phyloP scores from a whole-genome alignment of 148 eudicot genomes.

The Chenopodium berlandieri region DNA sequence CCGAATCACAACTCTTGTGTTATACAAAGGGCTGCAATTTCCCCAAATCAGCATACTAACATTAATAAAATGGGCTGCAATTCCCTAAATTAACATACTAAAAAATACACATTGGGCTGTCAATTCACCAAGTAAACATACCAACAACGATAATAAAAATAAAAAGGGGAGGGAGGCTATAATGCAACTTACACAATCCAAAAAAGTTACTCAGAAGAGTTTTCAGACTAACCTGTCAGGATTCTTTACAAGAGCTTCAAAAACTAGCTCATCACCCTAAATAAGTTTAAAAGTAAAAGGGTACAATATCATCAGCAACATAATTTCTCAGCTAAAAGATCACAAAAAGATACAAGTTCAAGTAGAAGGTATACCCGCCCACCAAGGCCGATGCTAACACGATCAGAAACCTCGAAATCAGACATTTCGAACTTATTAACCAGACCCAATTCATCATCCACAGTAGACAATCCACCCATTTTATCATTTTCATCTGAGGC shows the following conservation, averaged over 20 bases:
- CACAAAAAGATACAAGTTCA: not conserved
- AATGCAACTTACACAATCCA: not conserved
- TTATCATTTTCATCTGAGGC: constrained; percentile 42
- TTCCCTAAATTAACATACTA: constrained; percentile 10
- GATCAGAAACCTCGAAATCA: constrained; percentile 66
- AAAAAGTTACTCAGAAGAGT: not conserved
- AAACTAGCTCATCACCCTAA: constrained; percentile 88
- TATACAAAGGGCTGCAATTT: constrained; percentile 66
- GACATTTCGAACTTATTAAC: constrained; percentile 73
- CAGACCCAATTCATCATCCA: constrained; percentile 67
- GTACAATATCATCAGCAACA: constrained; percentile 5
- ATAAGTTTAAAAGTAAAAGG: constrained; percentile 2
- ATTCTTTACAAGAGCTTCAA: constrained; percentile 83
- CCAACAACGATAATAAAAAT: not conserved
- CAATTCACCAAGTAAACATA: constrained; percentile 17
- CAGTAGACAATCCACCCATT: constrained; percentile 26
- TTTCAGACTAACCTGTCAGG: constrained; percentile 51
- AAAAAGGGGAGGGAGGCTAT: too few species aligned
- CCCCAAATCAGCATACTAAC: constrained; percentile 13
- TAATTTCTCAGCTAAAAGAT: not conserved
- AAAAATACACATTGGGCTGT: constrained; percentile 44
- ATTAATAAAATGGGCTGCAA: not conserved
- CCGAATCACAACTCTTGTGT: constrained; percentile 80
- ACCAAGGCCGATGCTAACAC: constrained; percentile 84
- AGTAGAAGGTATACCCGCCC: constrained; percentile 57